These are phyloP conservation scores for Wickerhamomyces xylosicus DNA, from an alignment of 805 yeast genomes.

Conservation along the genomic window DNA sequence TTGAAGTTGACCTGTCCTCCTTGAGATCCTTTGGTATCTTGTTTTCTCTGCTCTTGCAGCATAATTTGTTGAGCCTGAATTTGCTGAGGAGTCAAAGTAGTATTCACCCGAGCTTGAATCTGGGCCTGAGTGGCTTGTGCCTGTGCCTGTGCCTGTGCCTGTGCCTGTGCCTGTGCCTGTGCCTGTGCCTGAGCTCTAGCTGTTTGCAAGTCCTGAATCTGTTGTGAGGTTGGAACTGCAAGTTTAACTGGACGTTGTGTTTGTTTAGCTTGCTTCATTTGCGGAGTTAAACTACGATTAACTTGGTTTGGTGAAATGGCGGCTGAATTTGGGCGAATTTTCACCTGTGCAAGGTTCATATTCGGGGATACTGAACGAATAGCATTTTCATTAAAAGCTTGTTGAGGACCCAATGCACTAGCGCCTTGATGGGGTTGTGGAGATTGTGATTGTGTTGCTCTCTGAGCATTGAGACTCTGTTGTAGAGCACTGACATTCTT, in stretches of 20 bases:
- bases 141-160: conserved; percentile 2
- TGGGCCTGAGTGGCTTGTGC: conserved; percentile 3
- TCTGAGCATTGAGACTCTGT: neutral
- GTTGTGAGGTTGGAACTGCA: conserved; percentile 8
- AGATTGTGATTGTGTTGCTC: neutral
- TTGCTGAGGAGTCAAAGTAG: neutral
- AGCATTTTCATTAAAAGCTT: conserved; percentile 24
- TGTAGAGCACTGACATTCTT: conserved; percentile 21
- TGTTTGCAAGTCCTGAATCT: conserved; percentile 1
- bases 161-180: conserved; percentile 5
- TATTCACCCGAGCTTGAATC: conserved; percentile 2
- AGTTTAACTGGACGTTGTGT: conserved; percentile 7
- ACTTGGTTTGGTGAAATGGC: neutral
- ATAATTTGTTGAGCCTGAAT: neutral
- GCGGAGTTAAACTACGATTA: conserved; percentile 1
- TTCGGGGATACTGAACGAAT: neutral
- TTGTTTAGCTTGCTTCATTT: conserved; percentile 16
- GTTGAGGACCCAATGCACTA: conserved; percentile 30
- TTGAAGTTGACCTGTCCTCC: too few relatives aligned
- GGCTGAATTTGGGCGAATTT: neutral
- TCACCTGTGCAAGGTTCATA: neutral
- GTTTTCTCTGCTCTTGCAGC: neutral
- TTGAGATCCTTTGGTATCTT: too few relatives aligned
- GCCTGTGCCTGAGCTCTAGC: conserved; percentile 1
- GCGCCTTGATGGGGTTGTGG: conserved; percentile 4